A percentile compares a stretch with the other conserved stretches of the same genome.
Evolutionary conservation across 2,329 filamentous ascomycete genomes (phyloP).

Genomic region (Xylariaceae sp.): DNA sequence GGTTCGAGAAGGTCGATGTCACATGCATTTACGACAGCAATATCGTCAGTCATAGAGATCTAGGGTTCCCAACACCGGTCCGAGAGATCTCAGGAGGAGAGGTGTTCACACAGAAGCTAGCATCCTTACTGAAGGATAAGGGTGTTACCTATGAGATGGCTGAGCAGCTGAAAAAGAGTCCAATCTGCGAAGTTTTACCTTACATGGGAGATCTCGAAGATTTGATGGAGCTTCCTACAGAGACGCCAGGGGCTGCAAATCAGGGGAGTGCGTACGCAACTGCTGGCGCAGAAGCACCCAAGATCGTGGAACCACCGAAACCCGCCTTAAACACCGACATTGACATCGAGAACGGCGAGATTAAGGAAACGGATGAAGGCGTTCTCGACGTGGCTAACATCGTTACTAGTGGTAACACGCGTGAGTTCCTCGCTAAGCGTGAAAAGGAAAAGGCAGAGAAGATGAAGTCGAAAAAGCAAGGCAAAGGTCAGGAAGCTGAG

Average conservation of each 20-base stretch:
- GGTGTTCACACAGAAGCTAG: conserved; percentile 77
- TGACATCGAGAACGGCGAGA: conserved; percentile 43
- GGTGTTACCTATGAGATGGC: conserved; percentile 70
- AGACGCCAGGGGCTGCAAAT: conserved; percentile 44
- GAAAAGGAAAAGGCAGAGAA: conserved; percentile 79
- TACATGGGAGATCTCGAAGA: conserved; percentile 53
- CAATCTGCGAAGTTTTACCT: conserved; percentile 70
- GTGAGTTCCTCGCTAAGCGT: conserved; percentile 82
- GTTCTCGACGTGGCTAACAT: conserved; percentile 86
- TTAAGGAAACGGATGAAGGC: conserved; percentile 63
- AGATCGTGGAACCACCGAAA: conserved; percentile 40
- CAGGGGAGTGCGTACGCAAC: conserved; percentile 34
- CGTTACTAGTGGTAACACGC: conserved; percentile 79
- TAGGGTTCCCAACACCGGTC: conserved; percentile 55
- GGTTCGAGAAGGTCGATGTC: conserved; percentile 89
- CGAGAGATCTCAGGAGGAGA: conserved; percentile 77
- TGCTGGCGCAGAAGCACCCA: conserved; percentile 43
- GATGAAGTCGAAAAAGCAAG: conserved; percentile 64
- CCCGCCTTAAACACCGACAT: conserved; percentile 44
- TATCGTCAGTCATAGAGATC: conserved; percentile 70
- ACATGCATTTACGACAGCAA: conserved; percentile 86
- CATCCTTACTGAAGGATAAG: conserved; percentile 67
- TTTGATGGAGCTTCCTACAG: conserved; percentile 56
- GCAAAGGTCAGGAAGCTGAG: conserved; percentile 64
- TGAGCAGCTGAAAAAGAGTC: conserved; percentile 71